These are phyloP conservation scores for Mycosarcoma mackinlayi DNA, from an alignment of 1,284 basidiomycete species.

Conservation along the genomic window DNA sequence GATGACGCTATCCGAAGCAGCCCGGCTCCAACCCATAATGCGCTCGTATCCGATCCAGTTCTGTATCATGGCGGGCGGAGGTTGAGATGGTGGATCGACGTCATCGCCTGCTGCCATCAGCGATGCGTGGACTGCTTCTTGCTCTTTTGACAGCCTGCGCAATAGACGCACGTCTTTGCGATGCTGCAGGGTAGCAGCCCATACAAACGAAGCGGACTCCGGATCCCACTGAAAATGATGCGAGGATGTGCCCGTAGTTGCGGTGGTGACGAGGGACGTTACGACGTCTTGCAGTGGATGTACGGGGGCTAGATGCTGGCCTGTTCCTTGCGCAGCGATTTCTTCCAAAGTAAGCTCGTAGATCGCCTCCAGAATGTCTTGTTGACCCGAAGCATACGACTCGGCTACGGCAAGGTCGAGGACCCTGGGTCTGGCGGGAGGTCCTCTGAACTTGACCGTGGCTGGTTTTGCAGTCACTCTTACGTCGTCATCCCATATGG, in stretches of 20 bases:
- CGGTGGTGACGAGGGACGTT: slow-evolving; percentile 36
- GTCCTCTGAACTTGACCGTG: slow-evolving; percentile 28
- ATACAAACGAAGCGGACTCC: slow-evolving; percentile 32
- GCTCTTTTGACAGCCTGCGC: slow-evolving; percentile 31
- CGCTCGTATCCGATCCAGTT: slow-evolving; percentile 44
- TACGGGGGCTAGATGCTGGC: slow-evolving; percentile 35
- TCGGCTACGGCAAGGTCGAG: slow-evolving; percentile 24
- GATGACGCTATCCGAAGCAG: slow-evolving; percentile 37
- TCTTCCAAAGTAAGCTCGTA: slow-evolving; percentile 10
- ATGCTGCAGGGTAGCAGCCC: slow-evolving; percentile 35
- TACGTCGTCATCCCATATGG: slow-evolving; percentile 28
- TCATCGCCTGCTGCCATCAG: slow-evolving; percentile 19
- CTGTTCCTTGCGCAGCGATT: not conserved
- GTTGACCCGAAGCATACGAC: not conserved
- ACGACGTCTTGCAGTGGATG: slow-evolving; percentile 29
- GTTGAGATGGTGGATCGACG: not conserved
- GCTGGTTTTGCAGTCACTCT: not conserved
- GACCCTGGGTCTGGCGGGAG: slow-evolving; percentile 18
- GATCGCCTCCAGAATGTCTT: slow-evolving; percentile 26
- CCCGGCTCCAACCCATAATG: slow-evolving; percentile 37
- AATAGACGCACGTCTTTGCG: slow-evolving; percentile 12
- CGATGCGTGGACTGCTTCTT: slow-evolving; percentile 19
- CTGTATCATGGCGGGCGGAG: slow-evolving; percentile 14
- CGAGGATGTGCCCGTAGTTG: slow-evolving; percentile 40
- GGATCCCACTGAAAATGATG: slow-evolving; percentile 51